phyloP scores from a whole-genome alignment of 2,329 filamentous ascomycete genomes.

The Sporothrix pseudoabietina region DNA sequence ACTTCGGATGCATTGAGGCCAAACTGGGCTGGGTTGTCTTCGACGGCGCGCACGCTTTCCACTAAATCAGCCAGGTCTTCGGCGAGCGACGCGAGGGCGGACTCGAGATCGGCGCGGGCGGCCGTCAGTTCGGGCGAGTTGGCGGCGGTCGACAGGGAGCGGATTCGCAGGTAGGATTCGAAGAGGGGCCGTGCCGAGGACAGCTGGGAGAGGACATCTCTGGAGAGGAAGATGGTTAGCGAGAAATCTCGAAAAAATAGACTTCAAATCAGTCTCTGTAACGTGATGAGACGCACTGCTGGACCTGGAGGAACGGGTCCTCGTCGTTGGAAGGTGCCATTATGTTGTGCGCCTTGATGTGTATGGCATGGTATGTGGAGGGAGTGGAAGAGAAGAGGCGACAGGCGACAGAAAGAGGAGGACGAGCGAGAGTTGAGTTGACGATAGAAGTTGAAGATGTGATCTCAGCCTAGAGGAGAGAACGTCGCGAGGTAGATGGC shows the following conservation, averaged over 20 bases:
- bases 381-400: background rate
- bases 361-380: background rate
- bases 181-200: constrained; percentile 82
- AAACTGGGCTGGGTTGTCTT: constrained; percentile 83
- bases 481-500: background rate
- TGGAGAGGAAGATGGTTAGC: constrained; percentile 43
- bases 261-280: background rate
- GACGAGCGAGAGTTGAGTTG: background rate
- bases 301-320: constrained; percentile 72
- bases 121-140: constrained; percentile 82
- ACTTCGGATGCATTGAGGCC: constrained; percentile 85
- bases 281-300: constrained; percentile 54
- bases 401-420: background rate
- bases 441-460: background rate
- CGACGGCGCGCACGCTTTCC: constrained; percentile 82
- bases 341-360: constrained; percentile 47
- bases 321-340: constrained; percentile 69
- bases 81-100: constrained; percentile 66
- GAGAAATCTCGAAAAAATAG: background rate
- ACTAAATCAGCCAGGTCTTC: constrained; percentile 88
- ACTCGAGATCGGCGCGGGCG: constrained; percentile 69
- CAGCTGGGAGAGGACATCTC: constrained; percentile 85
- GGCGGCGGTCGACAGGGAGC: constrained; percentile 72
- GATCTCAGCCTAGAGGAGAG: background rate
- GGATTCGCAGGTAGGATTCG: constrained; percentile 93